phyloP scores from a whole-genome alignment of 2,329 filamentous ascomycete species.

The Periconia sp. region DNA sequence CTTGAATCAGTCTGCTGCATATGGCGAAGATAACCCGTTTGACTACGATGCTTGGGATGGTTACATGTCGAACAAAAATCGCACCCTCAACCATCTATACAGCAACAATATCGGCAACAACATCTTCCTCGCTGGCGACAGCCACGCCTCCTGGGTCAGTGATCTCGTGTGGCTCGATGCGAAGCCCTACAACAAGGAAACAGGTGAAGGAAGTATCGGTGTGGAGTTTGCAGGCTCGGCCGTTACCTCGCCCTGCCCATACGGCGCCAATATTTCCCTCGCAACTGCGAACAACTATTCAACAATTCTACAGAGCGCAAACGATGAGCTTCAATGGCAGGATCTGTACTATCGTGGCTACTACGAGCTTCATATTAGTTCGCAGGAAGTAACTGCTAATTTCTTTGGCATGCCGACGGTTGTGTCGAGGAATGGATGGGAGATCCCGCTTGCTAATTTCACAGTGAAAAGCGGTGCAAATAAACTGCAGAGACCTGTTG shows the following conservation, averaged over 20 bases:
- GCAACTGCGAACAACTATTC: constrained; percentile 55
- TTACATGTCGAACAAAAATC: constrained; percentile 73
- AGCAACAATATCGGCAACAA: constrained; percentile 74
- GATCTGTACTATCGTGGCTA: constrained; percentile 78
- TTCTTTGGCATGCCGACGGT: constrained; percentile 71
- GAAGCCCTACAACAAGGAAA: constrained; percentile 46
- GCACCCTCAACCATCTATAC: constrained; percentile 71
- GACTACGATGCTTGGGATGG: constrained; percentile 70
- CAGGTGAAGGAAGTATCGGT: constrained; percentile 51
- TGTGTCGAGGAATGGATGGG: constrained; percentile 64
- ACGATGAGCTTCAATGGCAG: constrained; percentile 73
- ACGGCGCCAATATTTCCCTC: constrained; percentile 65
- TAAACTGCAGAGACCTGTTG: constrained; percentile 58
- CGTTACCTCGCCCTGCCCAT: constrained; percentile 65
- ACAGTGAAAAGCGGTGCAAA: constrained; percentile 69
- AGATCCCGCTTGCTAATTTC: constrained; percentile 73
- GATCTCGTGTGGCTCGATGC: constrained; percentile 55
- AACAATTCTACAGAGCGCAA: constrained; percentile 49
- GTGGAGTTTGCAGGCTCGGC: constrained; percentile 68
- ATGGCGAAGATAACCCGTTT: constrained; percentile 52
- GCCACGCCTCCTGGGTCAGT: constrained; percentile 66
- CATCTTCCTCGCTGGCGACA: constrained; percentile 74
- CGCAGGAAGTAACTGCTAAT: constrained; percentile 63
- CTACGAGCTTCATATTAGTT: constrained; percentile 65
- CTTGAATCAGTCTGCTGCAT: constrained; percentile 56